phyloP scores from a whole-genome alignment of 495 filamentous ascomycete genomes.

The Neurospora terricola region DNA sequence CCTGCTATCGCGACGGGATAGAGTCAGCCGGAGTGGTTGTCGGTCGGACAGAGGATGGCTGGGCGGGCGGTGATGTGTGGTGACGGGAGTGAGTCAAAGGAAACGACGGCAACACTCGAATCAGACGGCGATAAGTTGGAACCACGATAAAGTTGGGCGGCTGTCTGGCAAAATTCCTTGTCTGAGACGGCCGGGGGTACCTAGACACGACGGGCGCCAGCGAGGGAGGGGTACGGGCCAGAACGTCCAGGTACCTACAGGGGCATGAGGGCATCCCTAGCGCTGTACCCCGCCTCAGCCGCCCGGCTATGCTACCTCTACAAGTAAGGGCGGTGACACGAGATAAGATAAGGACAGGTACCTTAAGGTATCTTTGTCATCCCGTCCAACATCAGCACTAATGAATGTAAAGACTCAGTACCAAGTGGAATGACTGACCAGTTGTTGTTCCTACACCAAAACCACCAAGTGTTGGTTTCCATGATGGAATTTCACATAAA shows the following conservation, averaged over 20 bases:
- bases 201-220: not conserved
- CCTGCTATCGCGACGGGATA: not conserved
- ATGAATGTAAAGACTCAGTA: too few relatives aligned
- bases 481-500: not conserved
- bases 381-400: not conserved
- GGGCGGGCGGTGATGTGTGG: not conserved
- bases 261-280: not conserved
- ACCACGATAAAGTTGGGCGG: not conserved
- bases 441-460: not conserved
- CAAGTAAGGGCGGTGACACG: not conserved
- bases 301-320: not conserved
- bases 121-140: not conserved
- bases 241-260: not conserved
- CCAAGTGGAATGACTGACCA: not conserved
- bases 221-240: not conserved
- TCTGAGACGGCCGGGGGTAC: not conserved
- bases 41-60: not conserved
- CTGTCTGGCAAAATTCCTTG: not conserved
- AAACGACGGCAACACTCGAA: not conserved
- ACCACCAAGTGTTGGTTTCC: not conserved
- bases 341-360: not conserved
- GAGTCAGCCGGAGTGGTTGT: not conserved
- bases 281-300: not conserved
- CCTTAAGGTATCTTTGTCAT: not conserved
- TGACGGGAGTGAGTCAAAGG: not conserved